Percentiles rank a stretch among this genome's conserved stretches.
Evolutionary conservation across 805 yeast genomes (phyloP).

Genomic region (Wickerhamomyces mucosus): DNA sequence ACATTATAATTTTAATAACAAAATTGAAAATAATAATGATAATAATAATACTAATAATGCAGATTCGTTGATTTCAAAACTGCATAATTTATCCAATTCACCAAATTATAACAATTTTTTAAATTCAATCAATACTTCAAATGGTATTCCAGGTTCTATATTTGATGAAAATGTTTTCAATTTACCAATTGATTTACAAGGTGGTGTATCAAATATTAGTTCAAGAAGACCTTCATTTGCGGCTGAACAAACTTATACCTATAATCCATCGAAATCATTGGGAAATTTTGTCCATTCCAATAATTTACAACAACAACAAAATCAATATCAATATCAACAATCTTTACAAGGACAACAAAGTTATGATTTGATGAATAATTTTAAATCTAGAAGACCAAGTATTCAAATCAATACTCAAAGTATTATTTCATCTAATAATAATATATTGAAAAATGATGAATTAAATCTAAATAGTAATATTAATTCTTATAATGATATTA

Average conservation of each 20-base stretch:
- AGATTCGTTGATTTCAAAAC: too few relatives aligned
- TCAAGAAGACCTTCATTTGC: slow-evolving; percentile 70
- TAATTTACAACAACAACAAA: not conserved
- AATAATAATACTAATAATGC: too few relatives aligned
- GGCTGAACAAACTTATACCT: slow-evolving; percentile 37
- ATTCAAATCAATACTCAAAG: slow-evolving; percentile 12
- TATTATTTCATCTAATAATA: slow-evolving; percentile 5
- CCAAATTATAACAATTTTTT: too few relatives aligned
- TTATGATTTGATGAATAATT: slow-evolving; percentile 5
- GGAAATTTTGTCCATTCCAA: not conserved
- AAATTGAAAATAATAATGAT: too few relatives aligned
- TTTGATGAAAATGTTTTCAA: slow-evolving; percentile 8
- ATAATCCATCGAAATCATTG: slow-evolving; percentile 9
- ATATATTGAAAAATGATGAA: too few relatives aligned
- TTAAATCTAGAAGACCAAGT: slow-evolving; percentile 18
- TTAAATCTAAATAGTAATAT: slow-evolving; percentile 2
- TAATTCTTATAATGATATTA: not conserved
- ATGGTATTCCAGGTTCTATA: not conserved
- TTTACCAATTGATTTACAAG: slow-evolving; percentile 51
- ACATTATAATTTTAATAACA: too few relatives aligned
- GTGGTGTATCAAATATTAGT: slow-evolving; percentile 51
- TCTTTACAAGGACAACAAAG: slow-evolving; percentile 8
- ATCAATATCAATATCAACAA: not conserved
- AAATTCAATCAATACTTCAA: too few relatives aligned
- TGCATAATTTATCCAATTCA: too few relatives aligned